Evolutionary conservation across 805 yeast species (phyloP).

Genomic region (Schizosaccharomyces lindneri): DNA sequence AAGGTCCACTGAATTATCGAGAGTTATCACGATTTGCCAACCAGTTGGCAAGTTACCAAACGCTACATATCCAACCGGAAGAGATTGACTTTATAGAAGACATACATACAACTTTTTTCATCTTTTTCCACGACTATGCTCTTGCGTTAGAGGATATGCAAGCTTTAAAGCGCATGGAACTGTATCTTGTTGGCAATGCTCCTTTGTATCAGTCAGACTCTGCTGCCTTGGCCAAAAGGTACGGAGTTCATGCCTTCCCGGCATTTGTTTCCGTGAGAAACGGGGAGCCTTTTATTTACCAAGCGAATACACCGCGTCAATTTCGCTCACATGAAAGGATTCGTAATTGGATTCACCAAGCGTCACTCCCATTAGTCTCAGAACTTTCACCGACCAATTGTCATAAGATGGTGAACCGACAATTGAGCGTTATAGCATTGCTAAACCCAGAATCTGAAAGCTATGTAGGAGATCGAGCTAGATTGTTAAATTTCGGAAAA

Average conservation of each 20-base stretch:
- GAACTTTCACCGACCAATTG: slow-evolving; percentile 14
- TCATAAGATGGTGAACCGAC: background rate
- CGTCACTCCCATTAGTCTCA: slow-evolving; percentile 15
- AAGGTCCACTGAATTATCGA: background rate
- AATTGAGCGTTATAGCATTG: background rate
- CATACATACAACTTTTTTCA: slow-evolving; percentile 7
- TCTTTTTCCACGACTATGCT: slow-evolving; percentile 16
- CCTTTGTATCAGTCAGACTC: slow-evolving; percentile 12
- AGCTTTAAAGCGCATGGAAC: slow-evolving; percentile 14
- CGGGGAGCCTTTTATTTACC: slow-evolving; percentile 10
- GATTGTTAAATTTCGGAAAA: background rate
- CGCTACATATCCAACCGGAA: background rate
- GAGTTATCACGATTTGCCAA: background rate
- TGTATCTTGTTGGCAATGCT: slow-evolving; percentile 13
- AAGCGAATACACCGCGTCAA: slow-evolving; percentile 10
- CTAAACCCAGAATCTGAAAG: background rate
- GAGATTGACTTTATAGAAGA: background rate
- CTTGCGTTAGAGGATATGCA: slow-evolving; percentile 18
- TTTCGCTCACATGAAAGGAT: slow-evolving; percentile 9
- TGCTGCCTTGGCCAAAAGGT: slow-evolving; percentile 10
- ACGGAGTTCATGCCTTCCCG: slow-evolving; percentile 13
- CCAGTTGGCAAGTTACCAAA: background rate
- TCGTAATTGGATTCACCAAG: slow-evolving; percentile 13
- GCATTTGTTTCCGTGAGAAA: slow-evolving; percentile 12
- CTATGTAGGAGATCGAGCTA: background rate